Evolutionary conservation across 148 eudicot species (phyloP).

Genomic region (Chenopodium album): DNA sequence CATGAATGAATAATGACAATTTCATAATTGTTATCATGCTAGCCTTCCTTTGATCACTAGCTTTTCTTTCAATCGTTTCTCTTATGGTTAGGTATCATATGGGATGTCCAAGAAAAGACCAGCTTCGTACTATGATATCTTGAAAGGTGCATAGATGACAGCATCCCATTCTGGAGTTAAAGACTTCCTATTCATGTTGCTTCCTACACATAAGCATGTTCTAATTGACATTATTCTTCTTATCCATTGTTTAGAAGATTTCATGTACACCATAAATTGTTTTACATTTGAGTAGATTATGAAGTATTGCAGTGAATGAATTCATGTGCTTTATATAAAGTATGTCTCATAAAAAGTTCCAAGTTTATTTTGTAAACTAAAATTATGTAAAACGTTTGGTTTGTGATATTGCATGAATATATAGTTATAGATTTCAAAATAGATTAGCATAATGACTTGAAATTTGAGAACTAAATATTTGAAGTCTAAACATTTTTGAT

Average conservation of each 20-base stretch:
- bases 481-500: not conserved
- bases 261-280: not conserved
- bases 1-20: not conserved
- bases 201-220: not conserved
- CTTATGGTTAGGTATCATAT: slow-evolving; percentile 49
- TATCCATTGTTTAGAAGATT: not conserved
- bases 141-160: slow-evolving; percentile 48
- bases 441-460: not conserved
- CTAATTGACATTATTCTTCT: not conserved
- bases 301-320: not conserved
- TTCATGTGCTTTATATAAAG: too few species aligned
- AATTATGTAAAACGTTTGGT: too few species aligned
- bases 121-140: slow-evolving; percentile 51
- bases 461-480: not conserved
- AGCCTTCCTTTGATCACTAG: not conserved
- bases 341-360: too few species aligned
- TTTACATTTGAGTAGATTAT: not conserved
- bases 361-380: too few species aligned
- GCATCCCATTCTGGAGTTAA: not conserved
- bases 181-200: not conserved
- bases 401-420: too few species aligned
- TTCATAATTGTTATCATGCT: not conserved
- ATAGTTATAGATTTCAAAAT: too few species aligned
- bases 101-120: slow-evolving; percentile 65
- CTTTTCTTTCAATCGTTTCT: not conserved